These are phyloP conservation scores for Pseudogymnoascus sp. DNA, from an alignment of 2,329 filamentous ascomycete species.

Conservation along the genomic window DNA sequence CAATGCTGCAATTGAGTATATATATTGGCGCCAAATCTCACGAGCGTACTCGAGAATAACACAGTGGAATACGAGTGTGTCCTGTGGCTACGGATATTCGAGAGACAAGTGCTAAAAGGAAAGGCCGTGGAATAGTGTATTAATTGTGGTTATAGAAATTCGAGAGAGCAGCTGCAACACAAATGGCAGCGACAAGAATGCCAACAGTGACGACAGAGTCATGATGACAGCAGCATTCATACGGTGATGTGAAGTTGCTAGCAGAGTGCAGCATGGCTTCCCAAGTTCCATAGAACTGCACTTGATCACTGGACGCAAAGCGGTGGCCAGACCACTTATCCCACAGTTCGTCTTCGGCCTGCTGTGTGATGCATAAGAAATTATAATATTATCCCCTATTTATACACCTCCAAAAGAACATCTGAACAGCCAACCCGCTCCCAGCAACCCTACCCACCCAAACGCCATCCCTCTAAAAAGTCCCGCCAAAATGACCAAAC, in stretches of 20 bases:
- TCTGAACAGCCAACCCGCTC: background rate
- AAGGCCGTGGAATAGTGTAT: too few species aligned
- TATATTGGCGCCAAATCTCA: too few species aligned
- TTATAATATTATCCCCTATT: slow-evolving; percentile 1
- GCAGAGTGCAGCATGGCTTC: background rate
- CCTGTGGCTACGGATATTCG: too few species aligned
- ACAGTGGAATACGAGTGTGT: too few species aligned
- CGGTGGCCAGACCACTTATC: background rate
- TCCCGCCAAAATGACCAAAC: background rate
- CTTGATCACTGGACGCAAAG: background rate
- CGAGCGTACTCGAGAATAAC: too few species aligned
- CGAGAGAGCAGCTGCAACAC: background rate
- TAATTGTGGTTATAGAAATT: too few species aligned
- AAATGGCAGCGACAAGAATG: background rate
- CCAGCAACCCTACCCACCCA: background rate
- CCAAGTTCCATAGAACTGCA: background rate
- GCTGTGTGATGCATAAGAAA: background rate
- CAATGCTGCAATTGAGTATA: too few species aligned
- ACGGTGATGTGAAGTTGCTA: background rate
- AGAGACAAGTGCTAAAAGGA: too few species aligned
- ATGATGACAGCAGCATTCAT: background rate
- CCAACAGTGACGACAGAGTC: background rate
- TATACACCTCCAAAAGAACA: background rate
- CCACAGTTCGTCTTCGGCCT: background rate
- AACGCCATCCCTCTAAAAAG: background rate